Percentiles rank a stretch among this genome's conserved stretches.
phyloP scores from a whole-genome alignment of 2,329 filamentous ascomycete species.

The Hawksworthiomyces lignivorus region DNA sequence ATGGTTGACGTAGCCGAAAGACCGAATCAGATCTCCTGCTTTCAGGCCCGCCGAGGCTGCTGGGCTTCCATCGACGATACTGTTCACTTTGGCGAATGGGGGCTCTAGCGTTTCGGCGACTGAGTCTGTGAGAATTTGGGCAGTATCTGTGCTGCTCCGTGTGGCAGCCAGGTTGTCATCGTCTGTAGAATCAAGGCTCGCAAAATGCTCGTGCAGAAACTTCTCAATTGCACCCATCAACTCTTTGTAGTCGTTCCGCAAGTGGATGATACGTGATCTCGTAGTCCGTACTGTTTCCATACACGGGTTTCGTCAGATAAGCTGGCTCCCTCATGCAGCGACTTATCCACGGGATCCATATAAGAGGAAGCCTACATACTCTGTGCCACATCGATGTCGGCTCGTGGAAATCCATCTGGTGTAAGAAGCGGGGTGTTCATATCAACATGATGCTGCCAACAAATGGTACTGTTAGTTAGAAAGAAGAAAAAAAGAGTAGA shows the following conservation, averaged over 20 bases:
- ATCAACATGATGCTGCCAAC: slow-evolving; percentile 72
- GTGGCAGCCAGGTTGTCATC: slow-evolving; percentile 28
- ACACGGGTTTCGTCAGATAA: slow-evolving; percentile 15
- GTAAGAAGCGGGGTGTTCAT: slow-evolving; percentile 88
- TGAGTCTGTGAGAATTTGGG: slow-evolving; percentile 23
- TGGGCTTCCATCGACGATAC: slow-evolving; percentile 68
- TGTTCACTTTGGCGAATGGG: slow-evolving; percentile 86
- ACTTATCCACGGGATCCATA: not conserved
- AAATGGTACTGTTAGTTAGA: not conserved
- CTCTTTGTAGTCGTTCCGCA: slow-evolving; percentile 89
- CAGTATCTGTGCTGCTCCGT: slow-evolving; percentile 11
- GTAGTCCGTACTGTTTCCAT: slow-evolving; percentile 74
- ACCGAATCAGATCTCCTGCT: slow-evolving; percentile 71
- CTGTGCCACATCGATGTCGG: slow-evolving; percentile 91
- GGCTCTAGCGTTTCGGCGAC: slow-evolving; percentile 27
- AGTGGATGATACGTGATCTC: slow-evolving; percentile 75
- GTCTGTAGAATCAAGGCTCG: slow-evolving; percentile 47
- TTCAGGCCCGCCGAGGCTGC: slow-evolving; percentile 76
- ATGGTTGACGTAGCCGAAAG: slow-evolving; percentile 77
- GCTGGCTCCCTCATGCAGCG: no score
- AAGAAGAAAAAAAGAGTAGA: slow-evolving; percentile 8
- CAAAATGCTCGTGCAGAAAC: slow-evolving; percentile 83
- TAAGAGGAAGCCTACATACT: slow-evolving; percentile 48
- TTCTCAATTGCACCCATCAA: slow-evolving; percentile 79
- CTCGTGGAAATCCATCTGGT: slow-evolving; percentile 82